Evolutionary conservation across 139 green algal species (phyloP).

Genomic region (Ostreobium quekettii): DNA sequence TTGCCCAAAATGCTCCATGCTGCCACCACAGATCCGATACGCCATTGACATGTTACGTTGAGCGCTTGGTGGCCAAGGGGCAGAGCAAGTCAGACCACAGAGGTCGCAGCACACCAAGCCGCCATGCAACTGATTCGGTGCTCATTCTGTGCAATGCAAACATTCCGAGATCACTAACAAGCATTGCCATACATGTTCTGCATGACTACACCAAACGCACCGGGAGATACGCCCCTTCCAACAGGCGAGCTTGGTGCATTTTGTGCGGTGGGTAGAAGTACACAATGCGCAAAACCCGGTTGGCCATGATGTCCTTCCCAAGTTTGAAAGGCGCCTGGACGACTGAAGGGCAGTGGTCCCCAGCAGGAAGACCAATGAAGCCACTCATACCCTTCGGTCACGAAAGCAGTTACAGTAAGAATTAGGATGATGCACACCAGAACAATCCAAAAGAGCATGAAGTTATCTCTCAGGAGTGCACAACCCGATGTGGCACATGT

Average conservation of each 20-base stretch:
- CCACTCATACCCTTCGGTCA: conserved; percentile 58
- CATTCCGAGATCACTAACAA: no score
- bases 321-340: conserved; percentile 62
- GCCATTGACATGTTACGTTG: no score
- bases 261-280: conserved; percentile 56
- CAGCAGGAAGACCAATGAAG: conserved; percentile 48
- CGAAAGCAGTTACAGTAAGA: no score
- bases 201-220: no score
- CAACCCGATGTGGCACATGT: background rate
- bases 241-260: conserved; percentile 40
- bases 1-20: no score
- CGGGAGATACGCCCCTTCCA: conserved; percentile 44
- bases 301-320: conserved; percentile 61
- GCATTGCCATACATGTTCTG: no score
- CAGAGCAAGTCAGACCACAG: no score
- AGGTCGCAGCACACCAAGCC: no score
- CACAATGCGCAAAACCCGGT: conserved; percentile 54
- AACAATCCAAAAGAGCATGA: background rate
- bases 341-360: conserved; percentile 62
- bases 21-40: no score
- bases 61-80: no score
- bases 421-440: background rate
- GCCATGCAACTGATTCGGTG: no score
- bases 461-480: background rate
- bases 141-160: no score